Conservation (phyloP, 345 rosid genomes). For the Gynandropsis gynandra region DNA sequence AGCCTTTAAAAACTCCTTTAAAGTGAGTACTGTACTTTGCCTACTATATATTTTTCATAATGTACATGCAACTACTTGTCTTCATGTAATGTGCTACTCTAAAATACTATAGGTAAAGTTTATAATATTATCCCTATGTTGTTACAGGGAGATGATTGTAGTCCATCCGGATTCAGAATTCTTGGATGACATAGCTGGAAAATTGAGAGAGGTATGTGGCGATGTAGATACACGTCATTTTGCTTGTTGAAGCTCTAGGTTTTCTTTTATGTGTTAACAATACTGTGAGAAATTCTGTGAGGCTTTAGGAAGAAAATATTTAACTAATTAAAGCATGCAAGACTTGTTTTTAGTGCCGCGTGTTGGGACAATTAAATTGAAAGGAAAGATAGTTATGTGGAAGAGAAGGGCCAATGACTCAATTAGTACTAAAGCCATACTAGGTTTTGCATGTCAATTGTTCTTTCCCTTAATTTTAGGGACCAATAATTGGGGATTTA, state of each 20-base stretch:
- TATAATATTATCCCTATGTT: slow-evolving; percentile 3
- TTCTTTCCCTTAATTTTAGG: slow-evolving; percentile 1
- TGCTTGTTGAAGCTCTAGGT: not conserved
- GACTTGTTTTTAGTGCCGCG: slow-evolving; percentile 2
- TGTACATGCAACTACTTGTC: not conserved
- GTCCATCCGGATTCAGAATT: slow-evolving; percentile 88
- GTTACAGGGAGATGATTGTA: slow-evolving; percentile 76
- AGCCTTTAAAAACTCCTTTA: slow-evolving; percentile 89
- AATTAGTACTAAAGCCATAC: slow-evolving; percentile 7
- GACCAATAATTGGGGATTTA: not conserved
- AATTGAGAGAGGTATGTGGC: slow-evolving; percentile 66
- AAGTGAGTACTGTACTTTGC: slow-evolving; percentile 38
- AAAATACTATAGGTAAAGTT: not conserved
- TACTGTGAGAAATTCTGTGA: not conserved
- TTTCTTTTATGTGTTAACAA: not conserved
- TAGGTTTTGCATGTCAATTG: slow-evolving; percentile 9
- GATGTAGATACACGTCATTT: slow-evolving; percentile 2
- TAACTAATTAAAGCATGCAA: not conserved
- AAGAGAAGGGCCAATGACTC: not conserved
- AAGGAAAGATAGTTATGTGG: slow-evolving; percentile 8
- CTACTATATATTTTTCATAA: slow-evolving; percentile 4
- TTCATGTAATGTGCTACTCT: slow-evolving; percentile 3
- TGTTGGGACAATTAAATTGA: not conserved
- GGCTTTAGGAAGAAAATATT: not conserved
- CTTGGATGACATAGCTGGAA: slow-evolving; percentile 89